Evolutionary conservation across 2,329 filamentous ascomycete genomes (phyloP), one percentile per base, ranked within the genome.

Genomic region (Aspergillus sp.): DNA sequence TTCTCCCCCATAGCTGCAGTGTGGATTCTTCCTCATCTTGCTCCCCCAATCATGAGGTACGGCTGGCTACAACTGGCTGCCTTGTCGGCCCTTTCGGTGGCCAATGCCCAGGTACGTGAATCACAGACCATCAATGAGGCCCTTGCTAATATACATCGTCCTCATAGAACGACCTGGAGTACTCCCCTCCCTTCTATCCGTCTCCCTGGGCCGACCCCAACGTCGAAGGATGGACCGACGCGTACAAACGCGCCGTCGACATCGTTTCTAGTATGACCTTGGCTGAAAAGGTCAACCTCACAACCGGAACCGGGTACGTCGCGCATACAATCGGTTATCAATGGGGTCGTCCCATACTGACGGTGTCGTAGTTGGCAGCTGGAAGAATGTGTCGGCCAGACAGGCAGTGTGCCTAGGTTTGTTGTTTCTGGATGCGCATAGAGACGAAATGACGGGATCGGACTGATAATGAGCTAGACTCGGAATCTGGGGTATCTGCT

Each of bases 251-350:
- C 65, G 90, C 90, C 1, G 81, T 79, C 55, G 79, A 76, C 2
- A 91, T 95, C 59, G 88, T 96, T 41, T 85, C 84, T 7, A 82
- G 89, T 63, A 70, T 95, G 68, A 94, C 88, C 0, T 75, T 95
- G 33, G 63, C 82, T 7, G 90, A 96, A 67, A 96, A 95, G 72
- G 88, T 97, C 67, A 97, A 97, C 66, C 66, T 98, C 53, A 97
- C 91, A 2, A 96, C 90, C 0, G 91, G 91, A 65, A 80, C 85
- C 53, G 89, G 89, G 79, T 91, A 70, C 66, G 81, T 70, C 36
- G 8, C 19, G 19, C 28, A 4, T 8, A 34, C 19, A 19, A 19
- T 12, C 32, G n/a, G 4, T 41, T 40, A 3, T 9, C 26, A 40
- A 19, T 19, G 29, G 4, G 6, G 19, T 4, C 30, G 38, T 26